phyloP scores from a whole-genome alignment of 2,329 filamentous ascomycete species.

The Colletotrichum cereale region DNA sequence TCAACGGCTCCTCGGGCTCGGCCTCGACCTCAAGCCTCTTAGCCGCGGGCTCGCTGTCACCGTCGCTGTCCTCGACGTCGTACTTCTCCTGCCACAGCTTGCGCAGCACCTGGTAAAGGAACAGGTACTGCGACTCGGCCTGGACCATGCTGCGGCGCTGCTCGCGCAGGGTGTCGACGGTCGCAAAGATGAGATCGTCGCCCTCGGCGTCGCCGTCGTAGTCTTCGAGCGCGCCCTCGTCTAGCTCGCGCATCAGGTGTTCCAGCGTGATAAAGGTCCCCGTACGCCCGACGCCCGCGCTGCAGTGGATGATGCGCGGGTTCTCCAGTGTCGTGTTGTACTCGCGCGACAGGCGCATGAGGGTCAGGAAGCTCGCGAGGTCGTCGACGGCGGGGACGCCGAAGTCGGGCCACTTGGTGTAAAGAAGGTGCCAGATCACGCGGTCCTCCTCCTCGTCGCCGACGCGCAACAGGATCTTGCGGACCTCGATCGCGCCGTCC shows the following conservation, averaged over 20 bases:
- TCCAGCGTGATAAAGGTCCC: slow-evolving; percentile 98
- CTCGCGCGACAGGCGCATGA: slow-evolving; percentile 76
- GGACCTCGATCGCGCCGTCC: slow-evolving; percentile 75
- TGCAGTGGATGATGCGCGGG: slow-evolving; percentile 87
- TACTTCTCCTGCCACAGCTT: slow-evolving; percentile 80
- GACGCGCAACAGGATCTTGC: slow-evolving; percentile 75
- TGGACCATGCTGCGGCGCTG: slow-evolving; percentile 98
- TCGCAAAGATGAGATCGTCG: slow-evolving; percentile 78
- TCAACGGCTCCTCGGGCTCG: slow-evolving; percentile 62
- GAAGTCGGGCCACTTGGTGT: slow-evolving; percentile 91
- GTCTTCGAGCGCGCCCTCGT: slow-evolving; percentile 75
- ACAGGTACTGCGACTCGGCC: slow-evolving; percentile 83
- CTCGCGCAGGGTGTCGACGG: slow-evolving; percentile 83
- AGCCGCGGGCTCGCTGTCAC: slow-evolving; percentile 59
- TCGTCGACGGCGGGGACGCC: slow-evolving; percentile 80
- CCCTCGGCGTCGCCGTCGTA: slow-evolving; percentile 51
- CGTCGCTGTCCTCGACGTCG: slow-evolving; percentile 52
- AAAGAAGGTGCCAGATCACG: slow-evolving; percentile 85
- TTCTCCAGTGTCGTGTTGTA: slow-evolving; percentile 62
- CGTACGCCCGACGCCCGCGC: slow-evolving; percentile 91
- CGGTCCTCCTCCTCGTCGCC: slow-evolving; percentile 53
- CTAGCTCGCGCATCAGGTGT: slow-evolving; percentile 85
- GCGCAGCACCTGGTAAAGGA: slow-evolving; percentile 88
- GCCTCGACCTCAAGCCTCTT: slow-evolving; percentile 67
- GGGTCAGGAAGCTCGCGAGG: slow-evolving; percentile 74